Base-by-base conservation (phyloP, 2,329 filamentous ascomycete genomes). In the Colletotrichum magnum region DNA sequence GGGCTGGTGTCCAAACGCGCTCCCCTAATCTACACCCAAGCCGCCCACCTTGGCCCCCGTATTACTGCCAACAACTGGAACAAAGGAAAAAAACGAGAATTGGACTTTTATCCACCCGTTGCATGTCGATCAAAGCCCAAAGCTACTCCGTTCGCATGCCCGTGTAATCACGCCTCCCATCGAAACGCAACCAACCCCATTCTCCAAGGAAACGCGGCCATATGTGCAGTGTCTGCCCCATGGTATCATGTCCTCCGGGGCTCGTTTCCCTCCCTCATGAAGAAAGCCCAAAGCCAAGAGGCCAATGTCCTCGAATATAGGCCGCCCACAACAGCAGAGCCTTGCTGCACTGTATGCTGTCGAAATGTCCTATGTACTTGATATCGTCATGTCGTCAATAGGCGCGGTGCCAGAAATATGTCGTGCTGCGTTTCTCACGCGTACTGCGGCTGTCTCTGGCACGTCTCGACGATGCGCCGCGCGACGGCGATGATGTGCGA, bases 401-500 rank as follows among this genome's bases (percentile, higher is more conserved):
- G 52, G 39, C 53, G 15, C 26, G 9, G 32, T 60, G 54, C 60
- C 53, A 64, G 53, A 64, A 47, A 56, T 65, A 36, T 51, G 13
- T 32, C 45, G 26, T 52, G 18, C 5, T 45, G 24, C 48, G 13
- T 52, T 60, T 39, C 66, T 69, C 47, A 71, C 45, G 56, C 66
- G 47, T 69, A 71, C 26, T 71, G 70, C 26, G 52, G 53, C 68
- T 67, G 64, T n/a, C 60, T 53, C 24, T 59, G 64, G 63, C 67
- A 70, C 5, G 58, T 63, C 41, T 79, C 75, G 36, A 77, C 73
- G 32, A 80, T 76, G n/a, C 75, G 76, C 69, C 75, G 76, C 51
- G 78, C 76, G 9, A 77, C 73, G 28, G 70, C 73, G 32, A 83
- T 82, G 78, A 88, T 82, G 70, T 75, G 77, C 45, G 81, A 80